Evolutionary conservation across 139 green algal genomes (phyloP), one percentile per base, ranked within the genome.

Genomic region (Yamagishiella unicocca): DNA sequence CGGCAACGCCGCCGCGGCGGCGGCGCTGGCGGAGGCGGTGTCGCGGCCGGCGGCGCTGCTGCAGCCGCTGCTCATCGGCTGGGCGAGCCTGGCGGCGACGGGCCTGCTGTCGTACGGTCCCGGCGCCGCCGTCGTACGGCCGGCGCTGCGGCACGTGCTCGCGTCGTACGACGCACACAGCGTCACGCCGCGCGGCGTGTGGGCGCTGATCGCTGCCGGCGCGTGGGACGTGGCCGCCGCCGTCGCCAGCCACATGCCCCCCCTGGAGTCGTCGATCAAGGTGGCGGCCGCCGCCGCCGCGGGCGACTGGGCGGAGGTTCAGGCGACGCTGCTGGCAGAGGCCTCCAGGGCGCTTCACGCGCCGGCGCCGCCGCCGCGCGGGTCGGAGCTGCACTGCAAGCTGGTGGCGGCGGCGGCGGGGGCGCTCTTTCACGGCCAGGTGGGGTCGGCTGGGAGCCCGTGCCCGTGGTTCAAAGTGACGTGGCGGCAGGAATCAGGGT

Each of bases 21-120:
- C 54, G 37, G 55, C 72, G 31, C 40, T 71, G 64, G 80, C 80
- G 21, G 89, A 92, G 79, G 72, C 83, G 14, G 73, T 92, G 38
- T 8, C 33, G 19, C 67, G 89, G n/a, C 89, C 89, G 33, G 77
- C 71, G 43, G n/a, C 54, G 70, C 80, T 94, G 77, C 86, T 94
- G 72, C 92, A 94, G 82, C 78, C 90, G 37, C 78, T 93, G 72
- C 82, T 89, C 3, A 61, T 91, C 33, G 90, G 90, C 46, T 93
- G 91, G 89, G 73, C 72, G 25, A 90, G 67, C 58, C 83, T 92
- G 21, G 89, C 87, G 10, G 83, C 83, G n/a, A 79, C 68, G 7
- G 89, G 88, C 8, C 62, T 88, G 38, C 86, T 82, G 53, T 66
- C 74, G 61, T 71, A 53, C 61, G 19, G 31, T 29, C 5, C 4